Conservation (phyloP, 1,284 basidiomycete genomes). For the Sporisorium graminicola region DNA sequence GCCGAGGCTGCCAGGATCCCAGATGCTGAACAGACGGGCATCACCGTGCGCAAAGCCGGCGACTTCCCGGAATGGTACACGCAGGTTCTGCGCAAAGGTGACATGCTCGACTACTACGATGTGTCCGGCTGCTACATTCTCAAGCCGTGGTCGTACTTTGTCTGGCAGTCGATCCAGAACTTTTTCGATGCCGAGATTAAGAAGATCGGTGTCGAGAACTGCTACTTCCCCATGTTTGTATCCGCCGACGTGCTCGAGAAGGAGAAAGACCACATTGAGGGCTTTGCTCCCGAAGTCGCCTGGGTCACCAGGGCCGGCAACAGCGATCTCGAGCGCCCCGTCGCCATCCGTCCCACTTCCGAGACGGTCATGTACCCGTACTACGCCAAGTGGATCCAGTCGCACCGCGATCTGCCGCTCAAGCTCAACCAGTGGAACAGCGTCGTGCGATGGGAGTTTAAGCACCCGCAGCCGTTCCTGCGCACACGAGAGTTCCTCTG, state of each 20-base stretch:
- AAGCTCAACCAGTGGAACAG: conserved; percentile 99
- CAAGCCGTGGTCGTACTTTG: conserved; percentile 95
- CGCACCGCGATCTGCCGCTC: conserved; percentile 94
- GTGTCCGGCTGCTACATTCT: conserved; percentile 99
- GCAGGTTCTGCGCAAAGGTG: conserved; percentile 95
- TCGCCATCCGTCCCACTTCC: conserved; percentile 97
- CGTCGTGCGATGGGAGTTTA: conserved; percentile 99
- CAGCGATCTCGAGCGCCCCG: conserved; percentile 94
- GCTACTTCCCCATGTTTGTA: conserved; percentile 99
- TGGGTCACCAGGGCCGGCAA: conserved; percentile 97
- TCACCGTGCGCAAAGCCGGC: conserved; percentile 67
- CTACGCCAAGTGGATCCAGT: conserved; percentile 98
- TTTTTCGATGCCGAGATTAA: conserved; percentile 77
- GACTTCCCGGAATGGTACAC: conserved; percentile 70
- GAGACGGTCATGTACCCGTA: conserved; percentile 98
- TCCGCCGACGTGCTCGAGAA: conserved; percentile 91
- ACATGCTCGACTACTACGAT: conserved; percentile 99
- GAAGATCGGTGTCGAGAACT: conserved; percentile 94
- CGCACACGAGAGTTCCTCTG: conserved; percentile 99
- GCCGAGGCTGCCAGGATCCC: conserved; percentile 62
- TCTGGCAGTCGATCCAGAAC: conserved; percentile 94
- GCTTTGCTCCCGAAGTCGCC: conserved; percentile 99
- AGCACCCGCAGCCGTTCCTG: conserved; percentile 97
- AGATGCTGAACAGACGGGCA: conserved; percentile 68
- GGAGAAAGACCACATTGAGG: conserved; percentile 99